Evolutionary conservation across 2,329 filamentous ascomycete species (phyloP), one percentile per base, ranked within the genome.

Genomic region (Aspergillus sp.): DNA sequence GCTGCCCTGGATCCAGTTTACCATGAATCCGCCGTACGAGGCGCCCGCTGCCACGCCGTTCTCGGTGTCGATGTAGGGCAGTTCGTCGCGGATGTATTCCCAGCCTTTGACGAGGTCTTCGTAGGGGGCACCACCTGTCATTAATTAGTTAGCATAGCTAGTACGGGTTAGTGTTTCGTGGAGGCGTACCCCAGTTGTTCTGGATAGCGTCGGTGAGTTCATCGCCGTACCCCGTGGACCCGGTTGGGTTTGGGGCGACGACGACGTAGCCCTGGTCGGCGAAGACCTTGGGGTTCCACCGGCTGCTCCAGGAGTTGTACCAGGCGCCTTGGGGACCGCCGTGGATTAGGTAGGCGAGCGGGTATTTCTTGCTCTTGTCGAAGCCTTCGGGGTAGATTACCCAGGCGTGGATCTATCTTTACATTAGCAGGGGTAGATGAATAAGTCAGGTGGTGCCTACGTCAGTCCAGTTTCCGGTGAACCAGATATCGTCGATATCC

Each of bases 1-100:
- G 62, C 95, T 89, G 7, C 93, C 93, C 75, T 96, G 91, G 66
- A 96, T 91, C 92, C 93, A 96, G 72, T 96, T 83, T 68, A 75
- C 71, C 70, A 83, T 82, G 67, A 76, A 79, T 1, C 73, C 76
- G 50, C 76, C 76, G 58, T 72, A 79, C 49, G 70, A 73, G 47
- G 74, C 75, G 15, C 76, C 76, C 4, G 73, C 73, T 50, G 73
- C 75, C 47, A 78, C 69, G n/a, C 71, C 73, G 44, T 70, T 65
- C 23, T 69, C 64, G 0, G 74, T 74, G 58, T 77, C 74, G 55
- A 76, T 64, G 63, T 71, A 76, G 52, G 68, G 61, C 37, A 76
- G 62, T 55, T 72, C 76, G 44, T 68, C 62, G 45, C 66, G 64
- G 46, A 96, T 83, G 72, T 90, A 86, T 64, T 93, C 87, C 69